phyloP scores from a whole-genome alignment of 805 yeast species.

The Babjeviella inositovora region DNA sequence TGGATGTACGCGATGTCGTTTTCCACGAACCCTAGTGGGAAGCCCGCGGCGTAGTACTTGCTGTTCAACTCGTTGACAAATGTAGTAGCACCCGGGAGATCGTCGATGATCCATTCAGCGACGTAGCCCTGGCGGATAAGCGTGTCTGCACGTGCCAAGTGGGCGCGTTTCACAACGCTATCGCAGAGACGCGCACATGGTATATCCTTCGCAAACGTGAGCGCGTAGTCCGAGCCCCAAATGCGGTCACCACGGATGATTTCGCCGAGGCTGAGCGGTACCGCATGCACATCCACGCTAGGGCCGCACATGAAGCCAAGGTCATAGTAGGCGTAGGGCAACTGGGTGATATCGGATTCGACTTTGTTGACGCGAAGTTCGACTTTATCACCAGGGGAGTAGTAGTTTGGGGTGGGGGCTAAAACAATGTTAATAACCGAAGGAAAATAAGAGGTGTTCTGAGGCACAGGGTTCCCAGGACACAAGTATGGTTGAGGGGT shows the following conservation, averaged over 20 bases:
- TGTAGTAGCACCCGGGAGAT: conserved; percentile 79
- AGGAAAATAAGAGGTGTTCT: too few relatives aligned
- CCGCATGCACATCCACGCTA: conserved; percentile 29
- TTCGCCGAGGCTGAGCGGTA: conserved; percentile 60
- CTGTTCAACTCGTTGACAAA: conserved; percentile 41
- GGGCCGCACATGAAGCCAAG: conserved; percentile 74
- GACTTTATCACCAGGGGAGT: conserved; percentile 37
- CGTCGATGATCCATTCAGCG: conserved; percentile 75
- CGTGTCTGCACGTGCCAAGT: conserved; percentile 36
- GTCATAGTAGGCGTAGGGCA: conserved; percentile 65
- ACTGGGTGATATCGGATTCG: conserved; percentile 61
- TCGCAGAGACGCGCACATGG: conserved; percentile 59
- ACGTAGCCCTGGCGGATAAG: conserved; percentile 57
- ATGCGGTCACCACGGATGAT: conserved; percentile 70
- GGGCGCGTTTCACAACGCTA: conserved; percentile 33
- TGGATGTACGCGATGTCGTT: conserved; percentile 47
- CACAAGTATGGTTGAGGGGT: too few relatives aligned
- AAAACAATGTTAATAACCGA: too few relatives aligned
- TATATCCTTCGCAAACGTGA: conserved; percentile 46
- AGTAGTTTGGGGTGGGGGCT: conserved; percentile 19
- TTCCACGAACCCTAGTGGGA: conserved; percentile 63
- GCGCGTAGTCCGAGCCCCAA: conserved; percentile 57
- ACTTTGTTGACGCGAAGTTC: conserved; percentile 63
- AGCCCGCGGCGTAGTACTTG: conserved; percentile 74
- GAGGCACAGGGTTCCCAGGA: too few relatives aligned